Percentiles rank a stretch among this genome's conserved stretches.
Evolutionary conservation across 768 basidiomycete genomes (phyloP).

Genomic region (Auricularia sp.): DNA sequence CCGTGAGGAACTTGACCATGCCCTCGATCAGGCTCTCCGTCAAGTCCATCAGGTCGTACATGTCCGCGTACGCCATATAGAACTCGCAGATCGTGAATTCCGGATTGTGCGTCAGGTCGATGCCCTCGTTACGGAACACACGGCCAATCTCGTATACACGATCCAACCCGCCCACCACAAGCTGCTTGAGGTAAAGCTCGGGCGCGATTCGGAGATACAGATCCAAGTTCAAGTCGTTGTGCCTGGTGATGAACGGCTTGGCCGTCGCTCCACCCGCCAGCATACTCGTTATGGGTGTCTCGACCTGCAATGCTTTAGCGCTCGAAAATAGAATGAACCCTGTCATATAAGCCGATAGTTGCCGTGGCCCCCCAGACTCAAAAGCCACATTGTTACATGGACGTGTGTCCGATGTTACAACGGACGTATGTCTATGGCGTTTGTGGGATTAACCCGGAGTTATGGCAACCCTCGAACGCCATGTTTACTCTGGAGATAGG

Average conservation of each 20-base stretch:
- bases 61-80: constrained; percentile 99
- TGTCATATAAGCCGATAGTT: too few species aligned
- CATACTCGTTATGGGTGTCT: constrained; percentile 96
- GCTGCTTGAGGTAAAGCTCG: constrained; percentile 95
- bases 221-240: constrained; percentile 95
- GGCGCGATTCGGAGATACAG: constrained; percentile 96
- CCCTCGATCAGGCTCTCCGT: constrained; percentile 87
- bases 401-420: too few species aligned
- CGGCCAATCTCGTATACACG: constrained; percentile 98
- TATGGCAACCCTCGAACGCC: too few species aligned
- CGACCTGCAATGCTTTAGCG: constrained; percentile 35
- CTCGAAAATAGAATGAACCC: too few species aligned
- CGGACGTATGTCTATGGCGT: too few species aligned
- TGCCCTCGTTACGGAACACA: constrained; percentile 96
- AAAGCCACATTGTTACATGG: too few species aligned
- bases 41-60: constrained; percentile 97
- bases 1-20: constrained; percentile 77
- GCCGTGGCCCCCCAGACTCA: too few species aligned
- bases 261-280: constrained; percentile 96
- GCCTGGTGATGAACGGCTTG: constrained; percentile 97
- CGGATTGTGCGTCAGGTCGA: constrained; percentile 98
- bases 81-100: constrained; percentile 99
- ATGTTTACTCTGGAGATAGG: too few species aligned
- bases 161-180: constrained; percentile 93
- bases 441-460: too few species aligned